Base-by-base conservation (phyloP, 2,329 filamentous ascomycete species). In the Pyrenochaeta sp. region DNA sequence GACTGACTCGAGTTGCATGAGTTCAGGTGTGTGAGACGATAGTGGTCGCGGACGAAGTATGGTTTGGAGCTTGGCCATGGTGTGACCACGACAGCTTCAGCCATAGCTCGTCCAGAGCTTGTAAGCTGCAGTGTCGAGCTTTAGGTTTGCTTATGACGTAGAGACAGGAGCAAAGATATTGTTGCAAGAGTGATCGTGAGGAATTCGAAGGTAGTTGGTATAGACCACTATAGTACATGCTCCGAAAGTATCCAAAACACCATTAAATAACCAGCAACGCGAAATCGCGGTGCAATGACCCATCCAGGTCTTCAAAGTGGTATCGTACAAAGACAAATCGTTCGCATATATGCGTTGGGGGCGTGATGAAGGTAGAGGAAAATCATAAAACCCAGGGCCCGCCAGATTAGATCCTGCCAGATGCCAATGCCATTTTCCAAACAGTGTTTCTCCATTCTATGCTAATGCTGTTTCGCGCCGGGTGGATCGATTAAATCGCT, bases 321-420 rank as follows among this genome's bases (percentile, higher is more conserved):
- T 60, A 60, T 60, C 53, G 48, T 60, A 60, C 57, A 60, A 35
- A 31, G 42, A 50, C 30, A 56, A 29, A 56, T 60, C 54, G 48
- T 57, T 44, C 48, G 55, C 49, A 41, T 59, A 39, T 50, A 56
- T 50, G 51, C 57, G 49, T 58, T 20, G 49, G 37, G 50, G 54
- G 54, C 54, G 37, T 51, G 43, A 33, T 20, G n/a, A 39, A 7
- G 21, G 32, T 15, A 39, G 45, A 30, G 33, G 9, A 30, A n/a
- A 30, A 31, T 32, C 23, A 35, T 32, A 14, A 27, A 5, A 15
- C n/a, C 39, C 47, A 21, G 12, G 43, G 17, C 21, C 15, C 14
- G 10, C 30, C 12, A 27, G 37, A 42, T 35, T 33, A 49, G 37
- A 32, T 29, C 37, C 44, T 46, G 31, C 55, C 30, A 43, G 23